These are phyloP conservation scores for Manihot esculenta DNA, from an alignment of 441 rosid species.

Conservation along the genomic window DNA sequence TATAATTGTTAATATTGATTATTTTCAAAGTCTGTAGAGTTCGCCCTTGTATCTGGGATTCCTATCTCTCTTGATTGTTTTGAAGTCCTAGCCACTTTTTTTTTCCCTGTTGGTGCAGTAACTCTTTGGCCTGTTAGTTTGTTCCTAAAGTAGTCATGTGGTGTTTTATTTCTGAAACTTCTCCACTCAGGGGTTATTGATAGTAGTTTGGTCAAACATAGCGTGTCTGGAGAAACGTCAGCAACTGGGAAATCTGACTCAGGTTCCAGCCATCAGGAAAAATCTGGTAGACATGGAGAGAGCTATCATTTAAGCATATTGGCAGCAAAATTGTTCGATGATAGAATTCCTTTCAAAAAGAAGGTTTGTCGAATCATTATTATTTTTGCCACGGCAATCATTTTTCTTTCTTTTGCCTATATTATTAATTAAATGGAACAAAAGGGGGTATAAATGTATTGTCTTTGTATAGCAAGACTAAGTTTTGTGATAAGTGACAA, in stretches of 20 bases:
- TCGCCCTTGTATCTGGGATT: background rate
- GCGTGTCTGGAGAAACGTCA: slow-evolving; percentile 28
- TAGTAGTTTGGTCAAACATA: slow-evolving; percentile 23
- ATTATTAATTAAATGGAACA: background rate
- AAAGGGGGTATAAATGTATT: background rate
- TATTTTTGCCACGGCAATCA: background rate
- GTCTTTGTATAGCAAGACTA: background rate
- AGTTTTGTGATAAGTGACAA: background rate
- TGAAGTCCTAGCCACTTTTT: too few relatives aligned
- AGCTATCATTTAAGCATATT: slow-evolving; percentile 24
- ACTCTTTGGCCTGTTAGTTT: background rate
- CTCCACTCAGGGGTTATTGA: slow-evolving; percentile 27
- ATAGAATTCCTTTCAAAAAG: slow-evolving; percentile 41
- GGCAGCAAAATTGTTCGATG: slow-evolving; percentile 42
- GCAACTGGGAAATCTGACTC: slow-evolving; percentile 28
- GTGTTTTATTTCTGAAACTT: slow-evolving; percentile 6
- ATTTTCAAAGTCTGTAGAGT: too few relatives aligned
- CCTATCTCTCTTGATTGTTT: background rate
- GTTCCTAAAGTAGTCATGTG: background rate
- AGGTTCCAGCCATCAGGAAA: slow-evolving; percentile 17
- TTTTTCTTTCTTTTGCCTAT: background rate
- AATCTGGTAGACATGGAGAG: slow-evolving; percentile 13
- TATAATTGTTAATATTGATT: background rate
- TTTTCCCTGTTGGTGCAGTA: too few relatives aligned
- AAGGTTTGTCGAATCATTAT: too few relatives aligned